Conservation (phyloP, 129 eudicot genomes). For the Escallonia herrerae region DNA sequence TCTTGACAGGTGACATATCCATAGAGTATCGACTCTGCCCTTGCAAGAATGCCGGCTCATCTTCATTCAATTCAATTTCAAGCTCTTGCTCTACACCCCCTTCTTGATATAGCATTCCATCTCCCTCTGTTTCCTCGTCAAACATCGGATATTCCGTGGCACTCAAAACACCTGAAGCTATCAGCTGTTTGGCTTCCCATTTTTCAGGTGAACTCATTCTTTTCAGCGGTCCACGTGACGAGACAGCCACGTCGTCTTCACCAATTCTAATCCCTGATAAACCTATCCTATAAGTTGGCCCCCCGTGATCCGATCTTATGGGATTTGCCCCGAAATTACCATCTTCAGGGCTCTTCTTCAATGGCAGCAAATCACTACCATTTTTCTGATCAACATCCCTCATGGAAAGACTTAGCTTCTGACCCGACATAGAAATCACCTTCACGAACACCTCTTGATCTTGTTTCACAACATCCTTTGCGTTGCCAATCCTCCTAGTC, state of each 20-base stretch:
- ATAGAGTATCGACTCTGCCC: conserved; percentile 72
- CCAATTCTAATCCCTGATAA: conserved; percentile 62
- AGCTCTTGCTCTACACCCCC: conserved; percentile 89
- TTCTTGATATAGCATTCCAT: conserved; percentile 73
- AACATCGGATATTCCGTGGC: conserved; percentile 67
- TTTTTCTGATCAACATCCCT: conserved; percentile 90
- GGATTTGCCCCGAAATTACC: conserved; percentile 46
- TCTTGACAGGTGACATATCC: conserved; percentile 90
- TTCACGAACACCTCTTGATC: conserved; percentile 84
- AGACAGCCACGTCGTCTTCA: conserved; percentile 50
- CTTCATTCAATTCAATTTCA: conserved; percentile 84
- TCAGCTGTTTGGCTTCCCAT: conserved; percentile 88
- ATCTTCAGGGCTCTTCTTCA: conserved; percentile 55
- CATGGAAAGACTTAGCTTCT: conserved; percentile 71
- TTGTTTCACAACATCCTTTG: conserved; percentile 66
- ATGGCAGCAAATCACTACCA: conserved; percentile 67
- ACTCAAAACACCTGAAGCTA: conserved; percentile 80
- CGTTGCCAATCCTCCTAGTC: conserved; percentile 53
- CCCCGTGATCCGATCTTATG: conserved; percentile 27
- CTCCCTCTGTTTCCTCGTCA: conserved; percentile 85
- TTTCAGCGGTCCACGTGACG: conserved; percentile 69
- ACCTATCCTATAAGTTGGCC: conserved; percentile 46
- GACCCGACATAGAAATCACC: conserved; percentile 59
- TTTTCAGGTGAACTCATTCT: conserved; percentile 82
- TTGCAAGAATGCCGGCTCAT: conserved; percentile 73